Evolutionary conservation across 371 early-diverging fungal genomes (phyloP), one percentile per base, ranked within the genome.

Genomic region (Rhizopus microsporus): DNA sequence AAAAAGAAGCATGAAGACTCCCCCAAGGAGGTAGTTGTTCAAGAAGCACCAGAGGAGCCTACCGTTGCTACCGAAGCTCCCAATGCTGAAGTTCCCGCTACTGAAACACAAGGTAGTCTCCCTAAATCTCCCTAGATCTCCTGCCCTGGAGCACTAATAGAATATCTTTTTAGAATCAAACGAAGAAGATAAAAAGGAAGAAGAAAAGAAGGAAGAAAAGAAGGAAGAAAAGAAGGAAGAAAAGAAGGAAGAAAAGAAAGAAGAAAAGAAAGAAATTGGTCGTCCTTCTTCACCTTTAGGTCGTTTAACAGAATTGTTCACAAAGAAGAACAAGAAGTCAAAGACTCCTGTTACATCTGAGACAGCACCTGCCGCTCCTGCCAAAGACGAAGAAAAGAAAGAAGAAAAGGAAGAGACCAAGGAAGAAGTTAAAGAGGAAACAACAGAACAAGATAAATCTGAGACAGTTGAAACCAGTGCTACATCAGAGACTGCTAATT

Each of bases 211-310:
- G 23, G 23, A 57, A 43, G 50, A 51, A 37, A 23, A 8, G 37
- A 51, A 15, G n/a, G 47, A 55, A 49, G 63, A 58, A 46, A 34
- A 42, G n/a, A 32, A 42, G 23, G 39, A 29, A 10, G 23, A 23
- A 23, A 23, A 23, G 23, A 23, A 23, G 23, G 23, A 57, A 43
- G 50, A 51, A 37, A 23, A 8, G 37, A 51, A 15, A 29, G 47
- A 55, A 49, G 63, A 58, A 46, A 34, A 42, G n/a, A 32, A 42
- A 31, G 39, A 29, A 10, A 17, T 10, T 10, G 40, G n/a, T 59
- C 61, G 65, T 52, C 61, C 54, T 44, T 65, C 74, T 60, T 56
- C 80, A 74, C 54, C 70, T 64, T 35, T 78, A 65, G 55, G 69
- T 67, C 5, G 67, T 51, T 23, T 71, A 60, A 63, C 63, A 67